Evolutionary conservation across 2,329 filamentous ascomycete species (phyloP).

Genomic region (Zalaria sp.): DNA sequence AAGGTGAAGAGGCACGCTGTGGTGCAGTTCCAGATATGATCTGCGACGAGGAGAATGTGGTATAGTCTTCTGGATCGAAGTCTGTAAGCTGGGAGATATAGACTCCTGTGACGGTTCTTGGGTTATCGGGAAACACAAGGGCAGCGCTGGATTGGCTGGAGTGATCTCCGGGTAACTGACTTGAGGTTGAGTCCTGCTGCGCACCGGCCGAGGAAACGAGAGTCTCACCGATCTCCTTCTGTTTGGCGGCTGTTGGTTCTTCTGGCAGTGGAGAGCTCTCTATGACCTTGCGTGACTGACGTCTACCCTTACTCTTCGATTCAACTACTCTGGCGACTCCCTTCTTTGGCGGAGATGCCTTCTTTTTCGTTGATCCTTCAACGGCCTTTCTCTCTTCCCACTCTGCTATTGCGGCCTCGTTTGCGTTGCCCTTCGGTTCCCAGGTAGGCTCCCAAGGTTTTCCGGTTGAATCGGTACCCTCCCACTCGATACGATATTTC

Average conservation of each 20-base stretch:
- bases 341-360: not conserved
- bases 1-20: not conserved
- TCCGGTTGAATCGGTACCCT: slow-evolving; percentile 35
- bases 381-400: slow-evolving; percentile 15
- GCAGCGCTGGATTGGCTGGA: not conserved
- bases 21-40: slow-evolving; percentile 5
- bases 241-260: not conserved
- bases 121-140: not conserved
- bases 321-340: not conserved
- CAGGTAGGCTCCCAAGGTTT: slow-evolving; percentile 36
- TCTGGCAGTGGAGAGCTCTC: slow-evolving; percentile 8
- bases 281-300: slow-evolving; percentile 6
- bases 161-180: not conserved
- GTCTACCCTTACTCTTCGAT: not conserved
- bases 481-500: slow-evolving; percentile 45
- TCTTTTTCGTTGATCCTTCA: slow-evolving; percentile 2
- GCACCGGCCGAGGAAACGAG: no score
- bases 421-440: slow-evolving; percentile 29
- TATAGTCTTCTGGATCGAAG: slow-evolving; percentile 3
- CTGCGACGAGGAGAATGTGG: slow-evolving; percentile 6
- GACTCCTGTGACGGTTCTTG: not conserved
- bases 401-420: slow-evolving; percentile 18
- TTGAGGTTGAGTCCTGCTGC: not conserved
- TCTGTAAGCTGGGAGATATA: not conserved
- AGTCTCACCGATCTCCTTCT: not conserved